A percentile compares a stretch with the other conserved stretches of the same genome.
Conservation (phyloP, 192 early-diverging fungal genomes). For the Coemansia nantahalensis region DNA sequence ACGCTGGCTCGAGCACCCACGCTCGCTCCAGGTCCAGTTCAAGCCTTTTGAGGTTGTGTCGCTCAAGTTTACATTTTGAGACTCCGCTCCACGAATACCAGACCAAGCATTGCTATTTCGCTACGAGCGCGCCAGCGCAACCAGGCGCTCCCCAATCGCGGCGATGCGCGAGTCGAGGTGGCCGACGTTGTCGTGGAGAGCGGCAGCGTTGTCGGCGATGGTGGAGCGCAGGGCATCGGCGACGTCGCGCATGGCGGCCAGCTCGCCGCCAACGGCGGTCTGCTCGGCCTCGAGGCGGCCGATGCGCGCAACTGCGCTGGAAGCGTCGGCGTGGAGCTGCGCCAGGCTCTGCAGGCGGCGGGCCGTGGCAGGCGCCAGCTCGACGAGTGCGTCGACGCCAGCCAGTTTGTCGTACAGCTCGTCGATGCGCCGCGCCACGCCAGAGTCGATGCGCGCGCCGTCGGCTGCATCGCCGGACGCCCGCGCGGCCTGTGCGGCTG, state of each 20-base stretch:
- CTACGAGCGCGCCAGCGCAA: conserved; percentile 5
- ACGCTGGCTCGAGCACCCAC: conserved; percentile 22
- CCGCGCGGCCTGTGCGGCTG: conserved; percentile 16
- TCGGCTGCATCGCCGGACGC: conserved; percentile 3
- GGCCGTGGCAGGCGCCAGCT: conserved; percentile 75
- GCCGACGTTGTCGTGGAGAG: conserved; percentile 63
- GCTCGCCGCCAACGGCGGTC: conserved; percentile 61
- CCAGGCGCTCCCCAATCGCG: conserved; percentile 60
- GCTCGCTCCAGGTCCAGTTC: conserved; percentile 43
- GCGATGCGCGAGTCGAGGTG: conserved; percentile 65
- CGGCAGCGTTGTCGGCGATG: conserved; percentile 58
- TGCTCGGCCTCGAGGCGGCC: conserved; percentile 72
- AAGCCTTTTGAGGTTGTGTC: conserved; percentile 70
- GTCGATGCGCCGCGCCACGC: conserved; percentile 20
- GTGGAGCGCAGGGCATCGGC: conserved; percentile 55
- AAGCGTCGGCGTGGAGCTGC: conserved; percentile 77
- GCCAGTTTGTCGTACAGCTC: conserved; percentile 49
- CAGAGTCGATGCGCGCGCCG: conserved; percentile 20
- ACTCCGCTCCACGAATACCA: no score
- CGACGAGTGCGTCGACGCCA: conserved; percentile 74
- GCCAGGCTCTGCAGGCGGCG: conserved; percentile 75
- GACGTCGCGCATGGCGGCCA: conserved; percentile 62
- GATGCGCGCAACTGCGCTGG: conserved; percentile 72
- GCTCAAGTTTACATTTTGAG: conserved; percentile 44
- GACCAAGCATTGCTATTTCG: no score